These are phyloP conservation scores for Bimuria novae-zelandiae DNA, from an alignment of 2,329 filamentous ascomycete genomes.

Conservation along the genomic window DNA sequence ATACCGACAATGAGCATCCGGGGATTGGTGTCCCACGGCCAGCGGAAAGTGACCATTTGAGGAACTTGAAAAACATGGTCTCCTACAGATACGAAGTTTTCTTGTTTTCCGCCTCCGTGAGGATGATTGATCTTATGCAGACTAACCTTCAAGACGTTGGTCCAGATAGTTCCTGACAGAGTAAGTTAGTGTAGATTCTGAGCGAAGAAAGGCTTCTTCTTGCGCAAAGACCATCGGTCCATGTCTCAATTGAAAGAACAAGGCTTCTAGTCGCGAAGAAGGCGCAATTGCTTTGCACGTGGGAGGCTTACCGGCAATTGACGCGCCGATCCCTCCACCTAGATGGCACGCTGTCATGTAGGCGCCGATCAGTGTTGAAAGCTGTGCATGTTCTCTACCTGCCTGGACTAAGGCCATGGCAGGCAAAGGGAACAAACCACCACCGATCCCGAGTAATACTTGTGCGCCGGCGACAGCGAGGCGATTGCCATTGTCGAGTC, in stretches of 20 bases:
- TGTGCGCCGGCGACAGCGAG: not conserved
- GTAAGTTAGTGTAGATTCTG: too few relatives aligned
- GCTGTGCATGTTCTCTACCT: not conserved
- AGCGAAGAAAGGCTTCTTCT: too few relatives aligned
- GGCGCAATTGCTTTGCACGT: too few relatives aligned
- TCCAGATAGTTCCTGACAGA: not conserved
- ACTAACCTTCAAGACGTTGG: not conserved
- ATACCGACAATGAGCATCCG: not conserved
- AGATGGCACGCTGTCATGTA: conserved; percentile 1
- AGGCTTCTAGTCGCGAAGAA: too few relatives aligned
- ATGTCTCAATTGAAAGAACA: too few relatives aligned
- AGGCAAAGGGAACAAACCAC: not conserved
- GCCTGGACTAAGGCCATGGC: conserved; percentile 2
- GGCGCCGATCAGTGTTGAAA: conserved; percentile 1
- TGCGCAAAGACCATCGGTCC: too few relatives aligned
- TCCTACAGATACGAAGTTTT: too few relatives aligned
- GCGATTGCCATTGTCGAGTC: not conserved
- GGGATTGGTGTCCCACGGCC: not conserved
- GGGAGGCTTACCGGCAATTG: not conserved
- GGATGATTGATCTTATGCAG: not conserved
- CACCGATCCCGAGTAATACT: not conserved
- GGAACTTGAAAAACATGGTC: too few relatives aligned
- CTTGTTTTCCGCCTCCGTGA: not conserved
- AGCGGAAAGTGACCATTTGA: not conserved
- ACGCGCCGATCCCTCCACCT: not conserved